These are phyloP conservation scores for Yarrowia phangngaensis DNA, from an alignment of 805 yeast genomes.

Conservation along the genomic window DNA sequence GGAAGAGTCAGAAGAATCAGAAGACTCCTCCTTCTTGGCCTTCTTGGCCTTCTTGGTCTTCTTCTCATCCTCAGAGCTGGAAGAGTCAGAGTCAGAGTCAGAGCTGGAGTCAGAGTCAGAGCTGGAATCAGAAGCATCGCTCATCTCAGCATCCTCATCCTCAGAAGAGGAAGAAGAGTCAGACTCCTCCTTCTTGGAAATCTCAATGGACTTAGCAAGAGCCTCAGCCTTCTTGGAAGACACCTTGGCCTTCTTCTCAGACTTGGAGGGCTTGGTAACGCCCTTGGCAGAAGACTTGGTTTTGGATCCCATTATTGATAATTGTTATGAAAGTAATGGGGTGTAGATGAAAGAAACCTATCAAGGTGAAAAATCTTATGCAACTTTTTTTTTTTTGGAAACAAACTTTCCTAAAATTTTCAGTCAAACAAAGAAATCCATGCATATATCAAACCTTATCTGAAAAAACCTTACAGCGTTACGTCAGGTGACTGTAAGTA, in stretches of 20 bases:
- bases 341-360: constrained; percentile 5
- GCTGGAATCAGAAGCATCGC: constrained; percentile 36
- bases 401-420: constrained; percentile 22
- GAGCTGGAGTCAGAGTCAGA: constrained; percentile 32
- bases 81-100: constrained; percentile 35
- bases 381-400: constrained; percentile 1
- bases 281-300: constrained; percentile 19
- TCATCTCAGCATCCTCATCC: constrained; percentile 34
- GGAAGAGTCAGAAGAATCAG: constrained; percentile 31
- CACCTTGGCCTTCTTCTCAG: constrained; percentile 27
- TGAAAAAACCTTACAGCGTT: too few species aligned
- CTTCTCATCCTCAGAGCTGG: constrained; percentile 45
- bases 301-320: constrained; percentile 24
- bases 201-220: constrained; percentile 18
- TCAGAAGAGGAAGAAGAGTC: constrained; percentile 18
- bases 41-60: constrained; percentile 45
- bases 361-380: not conserved
- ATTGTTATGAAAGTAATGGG: constrained; percentile 6
- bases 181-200: constrained; percentile 26
- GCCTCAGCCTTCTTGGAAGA: constrained; percentile 26
- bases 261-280: constrained; percentile 27
- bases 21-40: constrained; percentile 32
- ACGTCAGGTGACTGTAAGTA: too few species aligned
- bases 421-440: constrained; percentile 19
- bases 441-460: too few species aligned